Evolutionary conservation across 1,284 basidiomycete genomes (phyloP).

Genomic region (Mycena citricolor): DNA sequence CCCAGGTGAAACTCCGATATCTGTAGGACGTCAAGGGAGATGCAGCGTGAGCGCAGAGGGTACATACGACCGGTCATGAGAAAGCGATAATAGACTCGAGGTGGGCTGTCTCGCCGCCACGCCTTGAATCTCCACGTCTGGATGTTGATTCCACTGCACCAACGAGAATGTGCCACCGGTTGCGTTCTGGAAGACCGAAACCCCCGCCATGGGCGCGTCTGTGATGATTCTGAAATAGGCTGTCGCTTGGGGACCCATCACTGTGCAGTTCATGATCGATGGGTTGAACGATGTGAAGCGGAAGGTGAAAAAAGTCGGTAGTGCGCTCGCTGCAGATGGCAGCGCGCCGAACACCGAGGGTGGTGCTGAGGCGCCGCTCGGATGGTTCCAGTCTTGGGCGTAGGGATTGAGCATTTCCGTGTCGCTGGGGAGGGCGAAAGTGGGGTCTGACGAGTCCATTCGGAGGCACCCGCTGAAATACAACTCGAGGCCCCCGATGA

Average conservation of each 20-base stretch:
- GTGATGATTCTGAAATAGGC: constrained; percentile 40
- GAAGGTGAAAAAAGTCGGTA: constrained; percentile 38
- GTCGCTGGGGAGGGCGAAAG: background rate
- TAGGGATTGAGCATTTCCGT: constrained; percentile 16
- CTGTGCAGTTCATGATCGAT: constrained; percentile 47
- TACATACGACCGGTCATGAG: constrained; percentile 45
- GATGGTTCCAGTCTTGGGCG: constrained; percentile 24
- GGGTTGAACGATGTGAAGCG: constrained; percentile 45
- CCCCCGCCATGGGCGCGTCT: constrained; percentile 37
- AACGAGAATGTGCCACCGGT: constrained; percentile 46
- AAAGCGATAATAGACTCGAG: constrained; percentile 48
- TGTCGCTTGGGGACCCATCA: constrained; percentile 43
- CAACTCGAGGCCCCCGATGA: too few species aligned
- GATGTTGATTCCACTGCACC: constrained; percentile 49
- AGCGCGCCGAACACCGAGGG: constrained; percentile 28
- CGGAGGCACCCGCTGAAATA: too few species aligned
- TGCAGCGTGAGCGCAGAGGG: too few species aligned
- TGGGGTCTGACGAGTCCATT: too few species aligned
- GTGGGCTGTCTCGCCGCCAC: constrained; percentile 38
- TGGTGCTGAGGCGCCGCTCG: constrained; percentile 22
- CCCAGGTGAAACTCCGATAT: too few species aligned
- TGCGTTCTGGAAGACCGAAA: constrained; percentile 45
- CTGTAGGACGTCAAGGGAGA: too few species aligned
- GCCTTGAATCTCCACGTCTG: constrained; percentile 47
- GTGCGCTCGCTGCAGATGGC: constrained; percentile 18